These are phyloP conservation scores for Coniferiporia sulphurascens DNA, from an alignment of 1,284 basidiomycete species.

Conservation along the genomic window DNA sequence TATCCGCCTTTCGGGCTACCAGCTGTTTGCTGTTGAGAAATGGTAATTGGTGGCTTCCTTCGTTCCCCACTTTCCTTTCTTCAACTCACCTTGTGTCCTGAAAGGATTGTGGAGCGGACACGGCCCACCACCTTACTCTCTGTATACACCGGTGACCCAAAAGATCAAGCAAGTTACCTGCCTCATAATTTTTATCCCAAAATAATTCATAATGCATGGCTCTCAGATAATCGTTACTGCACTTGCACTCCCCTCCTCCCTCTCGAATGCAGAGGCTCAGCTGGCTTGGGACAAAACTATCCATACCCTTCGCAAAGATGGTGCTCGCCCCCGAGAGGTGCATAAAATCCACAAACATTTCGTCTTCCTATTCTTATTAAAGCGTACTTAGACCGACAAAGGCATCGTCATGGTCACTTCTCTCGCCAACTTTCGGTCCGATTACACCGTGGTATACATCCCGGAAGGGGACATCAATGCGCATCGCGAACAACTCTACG, in stretches of 20 bases:
- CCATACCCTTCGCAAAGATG: slow-evolving; percentile 55
- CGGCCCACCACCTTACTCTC: slow-evolving; percentile 54
- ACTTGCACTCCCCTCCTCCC: slow-evolving; percentile 39
- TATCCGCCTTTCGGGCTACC: slow-evolving; percentile 52
- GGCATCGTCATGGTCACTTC: slow-evolving; percentile 77
- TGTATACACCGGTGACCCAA: slow-evolving; percentile 68
- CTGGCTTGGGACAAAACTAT: slow-evolving; percentile 57
- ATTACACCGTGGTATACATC: slow-evolving; percentile 75
- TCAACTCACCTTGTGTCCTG: slow-evolving; percentile 1
- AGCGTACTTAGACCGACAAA: slow-evolving; percentile 45
- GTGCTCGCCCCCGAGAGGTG: slow-evolving; percentile 64
- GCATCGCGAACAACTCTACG: slow-evolving; percentile 59
- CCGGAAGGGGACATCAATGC: slow-evolving; percentile 63
- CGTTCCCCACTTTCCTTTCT: background rate
- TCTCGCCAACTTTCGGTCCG: slow-evolving; percentile 76
- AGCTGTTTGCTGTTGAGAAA: slow-evolving; percentile 79
- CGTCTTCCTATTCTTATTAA: slow-evolving; percentile 4
- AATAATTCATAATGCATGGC: background rate
- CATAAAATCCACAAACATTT: slow-evolving; percentile 14
- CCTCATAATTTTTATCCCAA: slow-evolving; percentile 13
- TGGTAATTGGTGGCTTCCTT: slow-evolving; percentile 44
- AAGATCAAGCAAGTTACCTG: slow-evolving; percentile 47
- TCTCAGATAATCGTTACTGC: slow-evolving; percentile 55
- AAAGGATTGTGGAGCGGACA: slow-evolving; percentile 63
- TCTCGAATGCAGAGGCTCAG: slow-evolving; percentile 42